Evolutionary conservation across 2,329 filamentous ascomycete species (phyloP).

Genomic region (Colletotrichum spaethianum): DNA sequence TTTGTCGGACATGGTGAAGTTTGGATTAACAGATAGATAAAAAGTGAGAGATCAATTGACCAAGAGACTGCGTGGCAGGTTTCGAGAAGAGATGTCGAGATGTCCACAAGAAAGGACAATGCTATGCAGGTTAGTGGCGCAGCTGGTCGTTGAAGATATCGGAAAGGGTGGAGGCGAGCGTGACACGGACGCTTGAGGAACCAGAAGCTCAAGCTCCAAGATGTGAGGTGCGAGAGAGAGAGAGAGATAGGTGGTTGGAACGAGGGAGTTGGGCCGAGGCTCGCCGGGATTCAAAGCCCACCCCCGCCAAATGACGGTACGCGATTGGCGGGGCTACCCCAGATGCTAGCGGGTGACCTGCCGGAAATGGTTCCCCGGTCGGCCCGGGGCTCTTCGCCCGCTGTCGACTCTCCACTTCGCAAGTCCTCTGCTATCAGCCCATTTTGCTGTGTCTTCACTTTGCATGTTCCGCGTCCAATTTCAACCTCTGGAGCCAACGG

Average conservation of each 20-base stretch:
- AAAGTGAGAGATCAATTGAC: neutral
- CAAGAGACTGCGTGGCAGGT: neutral
- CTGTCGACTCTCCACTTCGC: neutral
- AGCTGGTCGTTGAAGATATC: neutral
- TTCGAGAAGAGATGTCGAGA: neutral
- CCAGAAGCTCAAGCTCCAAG: neutral
- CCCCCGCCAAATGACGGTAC: slow-evolving; percentile 5
- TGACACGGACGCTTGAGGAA: slow-evolving; percentile 15
- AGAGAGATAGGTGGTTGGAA: neutral
- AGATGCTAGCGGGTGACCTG: slow-evolving; percentile 26
- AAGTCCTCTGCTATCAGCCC: neutral
- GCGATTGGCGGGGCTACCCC: slow-evolving; percentile 34
- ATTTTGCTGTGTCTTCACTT: neutral
- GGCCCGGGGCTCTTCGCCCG: neutral
- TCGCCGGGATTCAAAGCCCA: slow-evolving; percentile 8
- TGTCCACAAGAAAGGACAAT: neutral
- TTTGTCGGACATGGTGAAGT: slow-evolving; percentile 48
- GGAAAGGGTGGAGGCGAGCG: neutral
- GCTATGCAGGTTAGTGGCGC: slow-evolving; percentile 8
- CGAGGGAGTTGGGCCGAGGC: slow-evolving; percentile 27
- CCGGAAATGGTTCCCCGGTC: slow-evolving; percentile 12
- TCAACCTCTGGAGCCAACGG: neutral
- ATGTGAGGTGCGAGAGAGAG: neutral
- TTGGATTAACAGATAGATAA: neutral
- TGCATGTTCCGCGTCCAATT: neutral